phyloP scores from a whole-genome alignment of 1,284 basidiomycete genomes.

The Kwoniella shivajii region DNA sequence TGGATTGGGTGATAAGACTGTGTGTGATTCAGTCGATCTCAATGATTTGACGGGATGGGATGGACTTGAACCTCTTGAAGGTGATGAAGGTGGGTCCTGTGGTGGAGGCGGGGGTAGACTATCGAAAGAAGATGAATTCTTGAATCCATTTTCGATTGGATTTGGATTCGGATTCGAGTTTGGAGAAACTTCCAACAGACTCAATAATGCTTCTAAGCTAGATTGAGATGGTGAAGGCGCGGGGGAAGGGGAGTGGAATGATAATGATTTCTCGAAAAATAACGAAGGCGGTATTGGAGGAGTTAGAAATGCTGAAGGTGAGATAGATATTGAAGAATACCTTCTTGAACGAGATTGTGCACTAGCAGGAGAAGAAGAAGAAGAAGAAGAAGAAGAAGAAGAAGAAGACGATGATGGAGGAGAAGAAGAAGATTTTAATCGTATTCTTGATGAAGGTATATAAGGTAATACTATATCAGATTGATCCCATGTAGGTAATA shows the following conservation, averaged over 20 bases:
- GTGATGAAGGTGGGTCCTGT: slow-evolving; percentile 4
- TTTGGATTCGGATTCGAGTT: background rate
- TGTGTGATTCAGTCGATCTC: slow-evolving; percentile 25
- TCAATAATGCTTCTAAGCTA: slow-evolving; percentile 17
- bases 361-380: slow-evolving; percentile 1
- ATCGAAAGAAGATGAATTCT: background rate
- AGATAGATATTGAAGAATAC: slow-evolving; percentile 12
- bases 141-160: background rate
- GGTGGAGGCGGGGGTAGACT: background rate
- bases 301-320: slow-evolving; percentile 17
- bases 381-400: slow-evolving; percentile 2
- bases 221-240: slow-evolving; percentile 12
- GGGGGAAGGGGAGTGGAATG: background rate
- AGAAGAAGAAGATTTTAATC: slow-evolving; percentile 5
- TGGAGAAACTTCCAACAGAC: slow-evolving; percentile 6
- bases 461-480: slow-evolving; percentile 18
- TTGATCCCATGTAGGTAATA: slow-evolving; percentile 21
- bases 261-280: slow-evolving; percentile 7
- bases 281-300: slow-evolving; percentile 15
- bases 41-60: slow-evolving; percentile 25
- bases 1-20: slow-evolving; percentile 23
- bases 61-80: slow-evolving; percentile 5
- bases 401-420: slow-evolving; percentile 4
- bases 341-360: slow-evolving; percentile 2
- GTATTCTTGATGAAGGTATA: background rate